phyloP scores from a whole-genome alignment of 306 rosid genomes.

The Leucaena leucocephala region DNA sequence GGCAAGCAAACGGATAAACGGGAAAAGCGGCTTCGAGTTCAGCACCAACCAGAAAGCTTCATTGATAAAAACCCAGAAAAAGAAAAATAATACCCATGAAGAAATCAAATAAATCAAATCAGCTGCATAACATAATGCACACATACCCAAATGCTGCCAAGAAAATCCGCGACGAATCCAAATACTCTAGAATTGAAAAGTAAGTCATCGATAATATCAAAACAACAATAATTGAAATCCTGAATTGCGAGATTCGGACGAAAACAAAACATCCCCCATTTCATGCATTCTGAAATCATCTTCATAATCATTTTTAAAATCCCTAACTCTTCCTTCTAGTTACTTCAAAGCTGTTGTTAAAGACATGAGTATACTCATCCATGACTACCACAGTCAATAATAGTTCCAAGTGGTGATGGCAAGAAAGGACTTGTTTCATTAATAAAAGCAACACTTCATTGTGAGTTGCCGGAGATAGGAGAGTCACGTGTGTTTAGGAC shows the following conservation, averaged over 20 bases:
- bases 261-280: conserved; percentile 42
- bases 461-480: conserved; percentile 18
- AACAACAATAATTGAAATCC: conserved; percentile 39
- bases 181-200: conserved; percentile 31
- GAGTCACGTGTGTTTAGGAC: conserved; percentile 48
- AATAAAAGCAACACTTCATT: neutral
- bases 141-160: conserved; percentile 42
- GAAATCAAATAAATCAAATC: conserved; percentile 39
- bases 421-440: neutral
- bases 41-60: conserved; percentile 64
- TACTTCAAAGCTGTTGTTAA: conserved; percentile 43
- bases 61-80: conserved; percentile 50
- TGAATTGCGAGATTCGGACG: conserved; percentile 42
- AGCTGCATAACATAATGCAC: conserved; percentile 37
- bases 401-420: conserved; percentile 27
- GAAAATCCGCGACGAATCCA: conserved; percentile 28
- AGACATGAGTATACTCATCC: conserved; percentile 24
- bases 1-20: conserved; percentile 76
- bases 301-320: conserved; percentile 27
- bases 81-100: conserved; percentile 38
- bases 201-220: conserved; percentile 41
- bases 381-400: conserved; percentile 20
- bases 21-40: conserved; percentile 84
- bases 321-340: conserved; percentile 39
- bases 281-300: conserved; percentile 37